Percentiles rank a stretch among this genome's conserved stretches.
phyloP scores from a whole-genome alignment of 2,329 filamentous ascomycete species.

The Dactylellina haptotyla region DNA sequence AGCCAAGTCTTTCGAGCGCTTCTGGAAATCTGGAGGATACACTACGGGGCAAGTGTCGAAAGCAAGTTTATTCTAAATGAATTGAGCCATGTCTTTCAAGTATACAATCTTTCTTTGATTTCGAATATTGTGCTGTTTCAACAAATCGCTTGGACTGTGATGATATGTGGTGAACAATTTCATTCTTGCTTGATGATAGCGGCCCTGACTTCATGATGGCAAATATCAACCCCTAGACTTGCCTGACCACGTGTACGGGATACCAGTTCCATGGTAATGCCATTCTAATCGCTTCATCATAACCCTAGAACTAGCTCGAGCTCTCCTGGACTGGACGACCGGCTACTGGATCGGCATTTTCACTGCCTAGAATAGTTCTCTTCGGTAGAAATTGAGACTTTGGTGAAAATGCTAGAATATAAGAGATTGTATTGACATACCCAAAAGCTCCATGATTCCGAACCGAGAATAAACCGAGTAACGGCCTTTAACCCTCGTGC shows the following conservation, averaged over 20 bases:
- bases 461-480: slow-evolving; percentile 22
- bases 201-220: not conserved
- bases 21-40: no score
- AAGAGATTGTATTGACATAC: no score
- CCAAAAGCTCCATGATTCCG: slow-evolving; percentile 47
- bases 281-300: not conserved
- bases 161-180: no score
- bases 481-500: slow-evolving; percentile 23
- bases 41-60: not conserved
- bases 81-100: no score
- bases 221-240: not conserved
- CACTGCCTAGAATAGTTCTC: not conserved
- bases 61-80: not conserved
- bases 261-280: no score
- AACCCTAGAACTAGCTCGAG: not conserved
- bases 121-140: no score
- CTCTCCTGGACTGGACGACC: slow-evolving; percentile 1
- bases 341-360: slow-evolving; percentile 45
- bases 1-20: no score
- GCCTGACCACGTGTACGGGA: not conserved
- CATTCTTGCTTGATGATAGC: no score
- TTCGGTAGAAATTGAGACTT: not conserved
- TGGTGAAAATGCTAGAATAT: no score
- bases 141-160: no score
- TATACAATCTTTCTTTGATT: no score